Evolutionary conservation across 768 basidiomycete species (phyloP).

Genomic region (Lentinula boryana): DNA sequence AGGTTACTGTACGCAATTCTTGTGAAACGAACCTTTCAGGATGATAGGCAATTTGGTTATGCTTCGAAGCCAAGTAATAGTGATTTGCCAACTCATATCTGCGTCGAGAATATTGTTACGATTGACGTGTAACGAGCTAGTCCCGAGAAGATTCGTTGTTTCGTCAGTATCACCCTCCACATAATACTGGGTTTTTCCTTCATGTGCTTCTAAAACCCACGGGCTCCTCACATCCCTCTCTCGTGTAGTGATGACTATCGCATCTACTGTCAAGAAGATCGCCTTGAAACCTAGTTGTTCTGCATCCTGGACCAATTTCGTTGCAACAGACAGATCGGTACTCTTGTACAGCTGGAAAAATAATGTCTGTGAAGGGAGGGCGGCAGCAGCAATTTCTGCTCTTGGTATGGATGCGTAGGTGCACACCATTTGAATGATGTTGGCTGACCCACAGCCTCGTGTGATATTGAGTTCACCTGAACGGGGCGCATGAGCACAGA

Average conservation of each 20-base stretch:
- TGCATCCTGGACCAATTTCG: conserved; percentile 63
- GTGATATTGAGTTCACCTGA: conserved; percentile 83
- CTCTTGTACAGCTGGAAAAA: conserved; percentile 91
- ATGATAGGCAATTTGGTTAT: conserved; percentile 67
- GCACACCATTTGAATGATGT: conserved; percentile 84
- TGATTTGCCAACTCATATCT: conserved; percentile 77
- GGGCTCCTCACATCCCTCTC: conserved; percentile 67
- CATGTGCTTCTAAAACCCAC: conserved; percentile 51
- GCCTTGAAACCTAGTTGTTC: conserved; percentile 76
- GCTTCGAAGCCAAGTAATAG: conserved; percentile 72
- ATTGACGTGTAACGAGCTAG: conserved; percentile 38
- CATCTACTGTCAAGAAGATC: conserved; percentile 90
- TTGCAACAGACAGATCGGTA: conserved; percentile 57
- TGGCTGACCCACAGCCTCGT: conserved; percentile 54
- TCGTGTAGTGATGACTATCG: conserved; percentile 75
- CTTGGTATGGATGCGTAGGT: conserved; percentile 69
- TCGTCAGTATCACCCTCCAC: conserved; percentile 18
- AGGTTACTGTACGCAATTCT: not conserved
- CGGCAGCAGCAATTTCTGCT: conserved; percentile 53
- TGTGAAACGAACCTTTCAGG: conserved; percentile 50
- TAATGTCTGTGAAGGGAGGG: conserved; percentile 50
- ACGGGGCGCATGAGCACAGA: not conserved
- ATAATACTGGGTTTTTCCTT: conserved; percentile 26
- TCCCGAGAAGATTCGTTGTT: conserved; percentile 42
- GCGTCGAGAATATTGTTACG: conserved; percentile 60